A percentile compares a stretch with the other conserved stretches of the same genome.
Conservation (phyloP, 192 early-diverging fungal genomes). For the Nowakowskiella sp. region DNA sequence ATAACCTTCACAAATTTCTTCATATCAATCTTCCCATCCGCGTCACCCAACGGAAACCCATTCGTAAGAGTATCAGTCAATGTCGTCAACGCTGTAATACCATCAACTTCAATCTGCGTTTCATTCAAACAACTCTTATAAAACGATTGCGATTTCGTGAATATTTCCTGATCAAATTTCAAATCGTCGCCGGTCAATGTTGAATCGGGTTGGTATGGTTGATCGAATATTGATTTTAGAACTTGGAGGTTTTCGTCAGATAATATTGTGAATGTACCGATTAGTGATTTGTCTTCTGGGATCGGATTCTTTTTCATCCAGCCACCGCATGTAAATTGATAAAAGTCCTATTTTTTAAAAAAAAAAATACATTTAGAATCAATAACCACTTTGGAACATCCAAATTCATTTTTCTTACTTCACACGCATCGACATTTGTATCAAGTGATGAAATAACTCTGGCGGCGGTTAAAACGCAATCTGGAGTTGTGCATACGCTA, state of each 20-base stretch:
- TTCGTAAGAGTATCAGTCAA: slow-evolving; percentile 4
- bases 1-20: no score
- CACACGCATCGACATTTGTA: slow-evolving; percentile 49
- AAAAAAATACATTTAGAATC: background rate
- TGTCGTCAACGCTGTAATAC: slow-evolving; percentile 8
- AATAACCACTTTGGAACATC: background rate
- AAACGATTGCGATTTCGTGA: slow-evolving; percentile 44
- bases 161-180: slow-evolving; percentile 39
- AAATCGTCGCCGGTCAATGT: slow-evolving; percentile 17
- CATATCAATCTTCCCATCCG: no score
- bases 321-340: slow-evolving; percentile 51
- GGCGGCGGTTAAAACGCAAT: slow-evolving; percentile 46
- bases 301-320: slow-evolving; percentile 46
- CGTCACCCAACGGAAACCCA: background rate
- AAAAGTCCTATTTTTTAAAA: slow-evolving; percentile 39
- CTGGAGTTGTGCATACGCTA: slow-evolving; percentile 37
- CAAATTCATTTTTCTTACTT: slow-evolving; percentile 11
- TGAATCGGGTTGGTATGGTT: slow-evolving; percentile 13
- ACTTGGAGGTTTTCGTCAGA: slow-evolving; percentile 39
- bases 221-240: slow-evolving; percentile 38
- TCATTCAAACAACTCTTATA: slow-evolving; percentile 51
- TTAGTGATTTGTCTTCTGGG: slow-evolving; percentile 48
- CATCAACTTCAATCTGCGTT: slow-evolving; percentile 22
- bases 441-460: slow-evolving; percentile 48
- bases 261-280: slow-evolving; percentile 34